Conservation (phyloP, 2,329 filamentous ascomycete species). For the Fusarium irregulare region DNA sequence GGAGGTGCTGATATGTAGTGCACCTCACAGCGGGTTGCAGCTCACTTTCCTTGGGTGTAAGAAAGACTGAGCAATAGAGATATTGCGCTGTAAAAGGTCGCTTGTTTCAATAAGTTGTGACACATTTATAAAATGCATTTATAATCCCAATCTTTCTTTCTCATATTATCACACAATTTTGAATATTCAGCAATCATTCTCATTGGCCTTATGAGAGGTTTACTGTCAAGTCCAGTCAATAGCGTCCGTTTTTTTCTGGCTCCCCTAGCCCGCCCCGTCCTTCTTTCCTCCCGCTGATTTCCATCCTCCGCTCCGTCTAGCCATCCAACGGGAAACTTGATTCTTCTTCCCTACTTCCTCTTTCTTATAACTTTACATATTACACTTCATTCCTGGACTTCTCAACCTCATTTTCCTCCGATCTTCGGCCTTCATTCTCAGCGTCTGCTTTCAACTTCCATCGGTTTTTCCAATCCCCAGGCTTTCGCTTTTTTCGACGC, state of each 20-base stretch:
- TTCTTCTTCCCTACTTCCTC: constrained; percentile 32
- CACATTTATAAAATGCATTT: not conserved
- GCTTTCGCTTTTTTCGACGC: constrained; percentile 29
- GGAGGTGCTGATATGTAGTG: constrained; percentile 6
- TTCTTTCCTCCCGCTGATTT: constrained; percentile 31
- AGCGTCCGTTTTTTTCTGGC: constrained; percentile 1
- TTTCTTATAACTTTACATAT: constrained; percentile 25
- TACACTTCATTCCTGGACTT: constrained; percentile 12
- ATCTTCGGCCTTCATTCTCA: constrained; percentile 17
- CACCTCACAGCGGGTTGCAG: not conserved
- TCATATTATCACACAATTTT: not conserved
- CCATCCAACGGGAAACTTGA: constrained; percentile 41
- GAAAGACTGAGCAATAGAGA: not conserved
- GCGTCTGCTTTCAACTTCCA: constrained; percentile 15
- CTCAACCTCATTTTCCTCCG: constrained; percentile 7
- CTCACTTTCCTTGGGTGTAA: constrained; percentile 1
- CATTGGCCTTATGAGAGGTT: constrained; percentile 1
- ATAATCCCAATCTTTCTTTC: not conserved
- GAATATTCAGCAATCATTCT: not conserved
- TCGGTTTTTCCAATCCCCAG: constrained; percentile 22
- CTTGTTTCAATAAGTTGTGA: not conserved
- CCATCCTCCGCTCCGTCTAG: constrained; percentile 35
- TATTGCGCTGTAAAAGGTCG: not conserved
- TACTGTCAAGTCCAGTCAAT: not conserved
- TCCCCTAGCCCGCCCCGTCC: constrained; percentile 20